Base-by-base conservation (phyloP, 2,329 filamentous ascomycete genomes). In the Xylariaceae sp. region DNA sequence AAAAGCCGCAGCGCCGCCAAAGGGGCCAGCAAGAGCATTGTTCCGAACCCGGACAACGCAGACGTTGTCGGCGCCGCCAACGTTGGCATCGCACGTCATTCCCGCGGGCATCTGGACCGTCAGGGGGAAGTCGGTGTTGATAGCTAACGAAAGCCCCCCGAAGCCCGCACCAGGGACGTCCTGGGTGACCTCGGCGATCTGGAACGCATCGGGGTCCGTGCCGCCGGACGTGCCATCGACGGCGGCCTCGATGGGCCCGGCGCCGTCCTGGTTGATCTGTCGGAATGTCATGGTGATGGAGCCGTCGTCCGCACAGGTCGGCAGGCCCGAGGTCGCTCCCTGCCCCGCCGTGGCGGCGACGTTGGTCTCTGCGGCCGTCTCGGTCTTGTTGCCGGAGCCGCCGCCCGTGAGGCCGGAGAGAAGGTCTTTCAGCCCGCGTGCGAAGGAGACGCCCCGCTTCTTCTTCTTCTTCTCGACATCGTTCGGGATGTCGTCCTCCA, bases 241-340 rank as follows among this genome's bases (percentile, higher is more conserved):
- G 43, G 77, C 75, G 7, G 86, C 86, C 26, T 76, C 80, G 46
- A 89, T 74, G 1, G 85, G 85, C 1, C 86, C 87, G 0, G 86
- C 87, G 20, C 86, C 86, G 65, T 89, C 86, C 71, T 89, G 86
- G 79, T 89, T 89, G 75, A 89, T 83, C 75, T 89, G 83, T 71
- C 86, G 85, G 75, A 83, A 89, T 57, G 81, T 85, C 80, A 89
- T 81, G 55, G 77, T 80, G 69, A 89, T 75, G 23, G 79, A 79
- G 59, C 87, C 86, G 52, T 85, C 79, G 56, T 87, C 83, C 19
- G 77, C 73, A 55, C 78, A 80, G 3, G 86, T 89, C 7, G 87
- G 87, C 18, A 89, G 74, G 56, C 86, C 85, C 10, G 70, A 69
- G 0, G 70, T 59, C 12, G 82, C 76, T 50, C 85, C 87, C 16